Conservation (phyloP, 176 grass and related monocot species). For the Cenchrus fungigraminus region DNA sequence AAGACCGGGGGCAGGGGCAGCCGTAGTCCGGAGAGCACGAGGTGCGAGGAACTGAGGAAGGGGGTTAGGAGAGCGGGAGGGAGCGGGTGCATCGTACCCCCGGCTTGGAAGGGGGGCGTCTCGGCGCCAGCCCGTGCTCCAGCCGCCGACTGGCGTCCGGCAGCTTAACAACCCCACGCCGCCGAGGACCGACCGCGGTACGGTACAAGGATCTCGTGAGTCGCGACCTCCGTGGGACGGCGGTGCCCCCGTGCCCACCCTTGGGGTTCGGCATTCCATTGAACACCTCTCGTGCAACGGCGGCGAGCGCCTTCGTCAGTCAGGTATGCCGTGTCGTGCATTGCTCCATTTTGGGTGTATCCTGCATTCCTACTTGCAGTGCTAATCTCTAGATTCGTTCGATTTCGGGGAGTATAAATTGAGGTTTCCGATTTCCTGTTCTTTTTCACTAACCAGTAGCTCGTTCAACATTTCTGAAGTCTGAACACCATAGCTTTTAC, state of each 20-base stretch:
- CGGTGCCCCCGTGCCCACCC: neutral
- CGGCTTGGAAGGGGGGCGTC: neutral
- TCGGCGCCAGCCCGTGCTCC: neutral
- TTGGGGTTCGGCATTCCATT: constrained; percentile 12
- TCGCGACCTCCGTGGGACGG: neutral
- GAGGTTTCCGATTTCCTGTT: no score
- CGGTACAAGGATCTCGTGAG: neutral
- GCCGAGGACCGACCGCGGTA: neutral
- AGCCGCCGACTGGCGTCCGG: neutral
- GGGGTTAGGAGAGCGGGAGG: no score
- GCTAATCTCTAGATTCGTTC: neutral
- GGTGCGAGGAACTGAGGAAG: no score
- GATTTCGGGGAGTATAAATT: no score
- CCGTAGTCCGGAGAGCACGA: no score
- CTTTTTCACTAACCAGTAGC: neutral
- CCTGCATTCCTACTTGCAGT: neutral
- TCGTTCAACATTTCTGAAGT: neutral
- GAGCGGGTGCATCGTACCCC: no score
- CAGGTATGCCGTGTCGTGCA: neutral
- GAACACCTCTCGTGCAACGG: neutral
- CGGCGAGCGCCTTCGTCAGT: neutral
- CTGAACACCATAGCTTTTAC: neutral
- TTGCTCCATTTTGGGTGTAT: neutral
- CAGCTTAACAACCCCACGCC: neutral
- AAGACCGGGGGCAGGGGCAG: no score